Conservation (phyloP, 2,329 filamentous ascomycete species). For the Colletotrichum tamarilloi region DNA sequence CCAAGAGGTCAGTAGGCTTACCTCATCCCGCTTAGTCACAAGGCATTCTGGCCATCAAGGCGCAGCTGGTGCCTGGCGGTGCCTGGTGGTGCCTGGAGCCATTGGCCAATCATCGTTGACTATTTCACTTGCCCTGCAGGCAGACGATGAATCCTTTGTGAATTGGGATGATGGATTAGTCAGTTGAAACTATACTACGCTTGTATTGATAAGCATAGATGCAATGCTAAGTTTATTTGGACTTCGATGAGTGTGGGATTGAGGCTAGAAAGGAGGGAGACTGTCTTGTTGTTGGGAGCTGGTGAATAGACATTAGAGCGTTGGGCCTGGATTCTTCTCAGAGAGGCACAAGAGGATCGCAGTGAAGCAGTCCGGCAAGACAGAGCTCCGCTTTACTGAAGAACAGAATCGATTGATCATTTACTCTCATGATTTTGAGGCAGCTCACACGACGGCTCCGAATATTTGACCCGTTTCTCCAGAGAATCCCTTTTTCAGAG, state of each 20-base stretch:
- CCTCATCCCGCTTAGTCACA: neutral
- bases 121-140: neutral
- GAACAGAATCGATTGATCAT: neutral
- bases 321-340: too few relatives aligned
- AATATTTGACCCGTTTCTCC: neutral
- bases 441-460: neutral
- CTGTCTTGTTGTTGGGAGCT: neutral
- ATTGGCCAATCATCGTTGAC: constrained; percentile 1
- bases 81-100: constrained; percentile 12
- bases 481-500: neutral
- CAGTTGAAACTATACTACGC: neutral
- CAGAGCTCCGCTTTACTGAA: neutral
- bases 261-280: too few relatives aligned
- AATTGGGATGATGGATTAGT: neutral
- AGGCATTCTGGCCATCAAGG: neutral
- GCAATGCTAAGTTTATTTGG: neutral
- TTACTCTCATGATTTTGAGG: neutral
- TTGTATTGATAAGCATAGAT: neutral
- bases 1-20: neutral
- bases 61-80: constrained; percentile 19
- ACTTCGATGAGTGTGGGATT: neutral
- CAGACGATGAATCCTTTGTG: neutral
- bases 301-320: too few relatives aligned
- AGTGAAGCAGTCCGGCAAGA: neutral
- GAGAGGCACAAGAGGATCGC: neutral